Conservation (phyloP, 768 basidiomycete genomes). For the Amanita fuliginea region DNA sequence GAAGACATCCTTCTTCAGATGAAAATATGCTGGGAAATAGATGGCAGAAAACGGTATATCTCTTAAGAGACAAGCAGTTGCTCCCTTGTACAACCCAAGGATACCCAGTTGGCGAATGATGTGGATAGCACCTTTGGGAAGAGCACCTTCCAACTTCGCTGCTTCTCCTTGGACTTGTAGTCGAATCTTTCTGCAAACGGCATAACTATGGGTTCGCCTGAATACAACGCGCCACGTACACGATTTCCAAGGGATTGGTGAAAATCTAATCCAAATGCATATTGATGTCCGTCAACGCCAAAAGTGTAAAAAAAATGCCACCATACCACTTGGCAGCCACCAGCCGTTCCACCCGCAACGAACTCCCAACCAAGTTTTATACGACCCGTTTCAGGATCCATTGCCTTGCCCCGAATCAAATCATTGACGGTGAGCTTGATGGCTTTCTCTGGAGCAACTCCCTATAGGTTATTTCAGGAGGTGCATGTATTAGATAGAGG, state of each 20-base stretch:
- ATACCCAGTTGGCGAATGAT: slow-evolving; percentile 91
- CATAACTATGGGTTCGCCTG: not conserved
- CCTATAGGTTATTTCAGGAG: slow-evolving; percentile 31
- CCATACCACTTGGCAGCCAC: slow-evolving; percentile 96
- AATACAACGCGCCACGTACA: slow-evolving; percentile 36
- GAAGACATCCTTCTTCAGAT: slow-evolving; percentile 90
- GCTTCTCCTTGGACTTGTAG: slow-evolving; percentile 94
- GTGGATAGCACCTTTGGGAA: slow-evolving; percentile 79
- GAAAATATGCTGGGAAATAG: slow-evolving; percentile 82
- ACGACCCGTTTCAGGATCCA: slow-evolving; percentile 92
- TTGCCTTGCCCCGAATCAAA: slow-evolving; percentile 69
- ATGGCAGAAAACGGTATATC: slow-evolving; percentile 98
- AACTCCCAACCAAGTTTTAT: slow-evolving; percentile 91
- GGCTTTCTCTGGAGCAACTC: slow-evolving; percentile 94
- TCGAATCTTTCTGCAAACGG: slow-evolving; percentile 67
- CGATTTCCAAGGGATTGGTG: slow-evolving; percentile 95
- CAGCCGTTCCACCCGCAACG: slow-evolving; percentile 84
- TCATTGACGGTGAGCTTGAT: slow-evolving; percentile 98
- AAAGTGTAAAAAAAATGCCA: not conserved
- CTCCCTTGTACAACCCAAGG: slow-evolving; percentile 87
- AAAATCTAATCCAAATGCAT: slow-evolving; percentile 51
- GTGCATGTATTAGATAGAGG: not conserved
- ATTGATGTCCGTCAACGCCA: not conserved
- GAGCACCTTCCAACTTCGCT: slow-evolving; percentile 73
- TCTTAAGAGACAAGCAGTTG: slow-evolving; percentile 85